Percentiles rank a stretch among this genome's conserved stretches.
phyloP scores from a whole-genome alignment of 2,329 filamentous ascomycete species.

The Beauveria sp. region DNA sequence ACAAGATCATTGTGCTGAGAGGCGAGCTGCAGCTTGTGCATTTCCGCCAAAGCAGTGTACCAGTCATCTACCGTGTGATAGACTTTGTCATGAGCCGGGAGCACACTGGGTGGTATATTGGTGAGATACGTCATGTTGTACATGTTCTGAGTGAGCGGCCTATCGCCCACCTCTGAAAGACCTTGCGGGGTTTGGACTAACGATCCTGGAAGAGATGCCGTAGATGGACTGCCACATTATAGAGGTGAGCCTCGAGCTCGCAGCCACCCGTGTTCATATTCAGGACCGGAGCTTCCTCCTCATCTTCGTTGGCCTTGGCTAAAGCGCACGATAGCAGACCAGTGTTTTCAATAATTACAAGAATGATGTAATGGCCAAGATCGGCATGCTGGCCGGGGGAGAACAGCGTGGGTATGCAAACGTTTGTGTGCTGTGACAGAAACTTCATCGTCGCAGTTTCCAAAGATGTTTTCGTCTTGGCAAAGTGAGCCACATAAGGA shows the following conservation, averaged over 20 bases:
- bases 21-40: slow-evolving; percentile 28
- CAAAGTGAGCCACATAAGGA: slow-evolving; percentile 13
- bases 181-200: neutral
- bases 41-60: slow-evolving; percentile 28
- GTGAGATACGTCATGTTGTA: slow-evolving; percentile 26
- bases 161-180: slow-evolving; percentile 19
- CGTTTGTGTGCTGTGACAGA: neutral
- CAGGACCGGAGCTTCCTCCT: neutral
- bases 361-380: neutral
- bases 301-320: neutral
- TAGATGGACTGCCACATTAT: neutral
- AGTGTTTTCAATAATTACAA: neutral
- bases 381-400: slow-evolving; percentile 17
- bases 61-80: slow-evolving; percentile 27
- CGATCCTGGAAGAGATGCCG: neutral
- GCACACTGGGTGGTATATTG: slow-evolving; percentile 18
- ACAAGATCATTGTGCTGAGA: slow-evolving; percentile 31
- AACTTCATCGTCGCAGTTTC: slow-evolving; percentile 13
- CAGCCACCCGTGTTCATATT: neutral
- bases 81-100: slow-evolving; percentile 16
- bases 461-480: slow-evolving; percentile 12
- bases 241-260: neutral
- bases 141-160: slow-evolving; percentile 36
- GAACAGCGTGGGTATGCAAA: slow-evolving; percentile 9
- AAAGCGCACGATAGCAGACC: neutral